These are phyloP conservation scores for Fusarium poae DNA, from an alignment of 2,329 filamentous ascomycete species.

Conservation along the genomic window DNA sequence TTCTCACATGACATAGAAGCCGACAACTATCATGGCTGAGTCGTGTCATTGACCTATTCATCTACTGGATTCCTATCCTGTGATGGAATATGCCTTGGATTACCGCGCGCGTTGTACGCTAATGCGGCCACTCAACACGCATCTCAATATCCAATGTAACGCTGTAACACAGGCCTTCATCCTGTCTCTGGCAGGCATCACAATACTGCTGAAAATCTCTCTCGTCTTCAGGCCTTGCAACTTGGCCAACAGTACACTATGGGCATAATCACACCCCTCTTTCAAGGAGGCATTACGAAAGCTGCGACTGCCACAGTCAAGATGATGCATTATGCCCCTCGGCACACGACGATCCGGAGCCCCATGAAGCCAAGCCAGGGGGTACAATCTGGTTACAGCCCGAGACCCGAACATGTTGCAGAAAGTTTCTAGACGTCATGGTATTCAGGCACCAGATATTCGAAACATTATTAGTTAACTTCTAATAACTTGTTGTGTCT, in stretches of 20 bases:
- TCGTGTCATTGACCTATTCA: not conserved
- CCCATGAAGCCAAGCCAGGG: constrained; percentile 32
- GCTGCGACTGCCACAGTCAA: constrained; percentile 23
- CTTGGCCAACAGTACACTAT: constrained; percentile 4
- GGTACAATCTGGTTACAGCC: constrained; percentile 37
- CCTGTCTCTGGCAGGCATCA: constrained; percentile 10
- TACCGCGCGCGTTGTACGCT: constrained; percentile 40
- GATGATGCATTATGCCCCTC: constrained; percentile 38
- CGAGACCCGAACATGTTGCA: constrained; percentile 29
- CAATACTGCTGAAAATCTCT: constrained; percentile 5
- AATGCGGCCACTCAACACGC: constrained; percentile 49
- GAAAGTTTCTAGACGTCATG: constrained; percentile 38
- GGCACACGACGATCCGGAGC: constrained; percentile 43
- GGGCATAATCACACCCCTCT: constrained; percentile 26
- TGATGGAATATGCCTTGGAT: constrained; percentile 33
- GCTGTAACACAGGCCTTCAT: constrained; percentile 20
- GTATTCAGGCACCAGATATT: constrained; percentile 33
- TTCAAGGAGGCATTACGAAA: constrained; percentile 18
- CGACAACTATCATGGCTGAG: not conserved
- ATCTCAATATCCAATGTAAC: constrained; percentile 13
- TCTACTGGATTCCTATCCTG: constrained; percentile 25
- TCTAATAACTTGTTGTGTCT: not conserved
- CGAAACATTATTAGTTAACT: constrained; percentile 22
- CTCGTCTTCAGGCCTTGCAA: constrained; percentile 16
- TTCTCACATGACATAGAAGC: constrained; percentile 5